Base-by-base conservation (phyloP, 805 yeast species). In the Hanseniaspora guilliermondii region DNA sequence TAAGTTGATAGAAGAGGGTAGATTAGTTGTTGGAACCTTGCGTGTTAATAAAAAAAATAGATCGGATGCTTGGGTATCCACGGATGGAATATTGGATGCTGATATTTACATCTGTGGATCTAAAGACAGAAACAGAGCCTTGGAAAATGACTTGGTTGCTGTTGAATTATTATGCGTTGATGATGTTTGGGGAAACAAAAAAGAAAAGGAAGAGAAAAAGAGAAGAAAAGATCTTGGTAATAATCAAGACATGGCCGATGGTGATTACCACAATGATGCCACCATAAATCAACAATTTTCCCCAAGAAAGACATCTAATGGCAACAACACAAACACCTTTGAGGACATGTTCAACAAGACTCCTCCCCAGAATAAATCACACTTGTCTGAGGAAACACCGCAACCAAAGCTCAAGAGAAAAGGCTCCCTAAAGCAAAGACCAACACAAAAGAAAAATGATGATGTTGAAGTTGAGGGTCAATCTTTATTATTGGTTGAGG, bases 401-500 rank as follows among this genome's bases (percentile, higher is more conserved):
- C 41, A 53, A 17, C 48, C 25, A 19, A 41, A 39, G 14, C 66
- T 80, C 27, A 80, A 79, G 58, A 82, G 98, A 72, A 80, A 84
- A 63, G 96, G 96, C 17, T 87, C 96, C 1, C 75, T 93, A 60
- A 87, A 87, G 61, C 96, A 89, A 68, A 79, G 98, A 62, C 97
- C 98, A 35, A 85, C 95, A 16, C 94, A 89, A 76, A 93, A 93
- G 76, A 93, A 93, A 70, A 89, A 88, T 64, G 98, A 93, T 66
- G 98, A 93, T 64, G 96, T 93, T 24, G 98, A 93, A 70, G 98
- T 93, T 41, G 98, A 93, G 69, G 98, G 98, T 45, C 98, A 93
- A 69, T 85, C 95, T 1, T 74, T 93, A 58, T 72, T 93, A 46
- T 73, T 93, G 53, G 93, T 85, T 16, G 98, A 93, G 68, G 98